phyloP scores from a whole-genome alignment of 805 yeast species.

The Lipomyces lipofer region DNA sequence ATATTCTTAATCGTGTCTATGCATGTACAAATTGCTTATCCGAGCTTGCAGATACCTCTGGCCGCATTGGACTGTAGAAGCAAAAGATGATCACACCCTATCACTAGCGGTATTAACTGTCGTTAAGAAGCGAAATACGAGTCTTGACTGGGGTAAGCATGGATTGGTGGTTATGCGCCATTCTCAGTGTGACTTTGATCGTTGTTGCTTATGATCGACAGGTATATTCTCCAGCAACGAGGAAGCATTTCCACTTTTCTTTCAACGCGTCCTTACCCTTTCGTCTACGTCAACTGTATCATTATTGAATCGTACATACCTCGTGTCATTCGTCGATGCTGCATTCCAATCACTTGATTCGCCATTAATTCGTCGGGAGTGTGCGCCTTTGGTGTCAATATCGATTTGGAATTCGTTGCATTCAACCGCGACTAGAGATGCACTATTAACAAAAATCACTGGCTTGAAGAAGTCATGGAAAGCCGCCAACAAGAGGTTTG shows the following conservation, averaged over 20 bases:
- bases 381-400: conserved; percentile 42
- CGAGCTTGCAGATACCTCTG: conserved; percentile 39
- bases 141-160: conserved; percentile 19
- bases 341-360: conserved; percentile 35
- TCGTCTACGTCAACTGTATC: conserved; percentile 14
- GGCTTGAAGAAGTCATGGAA: conserved; percentile 35
- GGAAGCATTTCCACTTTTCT: conserved; percentile 37
- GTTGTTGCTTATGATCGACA: background rate
- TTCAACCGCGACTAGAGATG: conserved; percentile 24
- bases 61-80: conserved; percentile 46
- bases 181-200: background rate
- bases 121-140: conserved; percentile 22
- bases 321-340: conserved; percentile 35
- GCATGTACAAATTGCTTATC: background rate
- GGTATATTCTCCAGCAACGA: conserved; percentile 31
- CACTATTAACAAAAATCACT: conserved; percentile 30
- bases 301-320: conserved; percentile 12
- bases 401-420: conserved; percentile 40
- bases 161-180: too few species aligned
- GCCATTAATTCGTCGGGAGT: conserved; percentile 31
- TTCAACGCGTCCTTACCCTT: conserved; percentile 38
- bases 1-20: conserved; percentile 9
- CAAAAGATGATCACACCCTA: conserved; percentile 46
- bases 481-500: conserved; percentile 29
- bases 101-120: conserved; percentile 37